Evolutionary conservation across 345 rosid species (phyloP).

Genomic region (Eutrema japonicum): DNA sequence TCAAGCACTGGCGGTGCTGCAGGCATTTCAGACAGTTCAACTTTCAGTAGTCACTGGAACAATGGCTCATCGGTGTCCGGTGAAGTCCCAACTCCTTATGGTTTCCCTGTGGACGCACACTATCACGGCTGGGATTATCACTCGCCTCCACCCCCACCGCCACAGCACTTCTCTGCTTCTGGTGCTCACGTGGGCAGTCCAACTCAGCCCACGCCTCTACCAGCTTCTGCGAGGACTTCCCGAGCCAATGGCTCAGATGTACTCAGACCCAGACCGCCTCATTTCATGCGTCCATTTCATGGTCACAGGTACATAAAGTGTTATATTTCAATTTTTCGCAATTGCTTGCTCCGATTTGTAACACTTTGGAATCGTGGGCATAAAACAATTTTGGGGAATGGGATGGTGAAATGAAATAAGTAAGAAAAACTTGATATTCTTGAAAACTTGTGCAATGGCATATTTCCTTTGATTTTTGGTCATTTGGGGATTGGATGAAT

Average conservation of each 20-base stretch:
- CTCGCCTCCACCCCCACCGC: constrained; percentile 46
- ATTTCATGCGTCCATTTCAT: constrained; percentile 75
- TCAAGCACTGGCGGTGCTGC: constrained; percentile 68
- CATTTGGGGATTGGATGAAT: neutral
- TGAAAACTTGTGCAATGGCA: constrained; percentile 2
- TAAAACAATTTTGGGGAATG: neutral
- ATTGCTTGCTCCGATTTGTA: neutral
- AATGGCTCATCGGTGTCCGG: constrained; percentile 65
- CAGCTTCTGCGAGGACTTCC: constrained; percentile 61
- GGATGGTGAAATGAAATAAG: neutral
- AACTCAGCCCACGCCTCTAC: constrained; percentile 66
- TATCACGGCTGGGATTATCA: constrained; percentile 55
- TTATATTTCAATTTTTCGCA: neutral
- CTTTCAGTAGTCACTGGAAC: constrained; percentile 67
- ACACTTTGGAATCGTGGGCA: neutral
- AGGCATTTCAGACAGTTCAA: constrained; percentile 73
- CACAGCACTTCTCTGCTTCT: constrained; percentile 64
- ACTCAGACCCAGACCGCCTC: constrained; percentile 64
- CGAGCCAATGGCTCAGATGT: constrained; percentile 60
- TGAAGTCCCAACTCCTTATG: constrained; percentile 75
- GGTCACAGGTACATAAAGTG: constrained; percentile 71
- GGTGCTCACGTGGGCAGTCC: constrained; percentile 55
- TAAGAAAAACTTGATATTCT: neutral
- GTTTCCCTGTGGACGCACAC: constrained; percentile 79
- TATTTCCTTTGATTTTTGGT: neutral